These are phyloP conservation scores for Anthracocystis setariae DNA, from an alignment of 1,284 basidiomycete species.

Conservation along the genomic window DNA sequence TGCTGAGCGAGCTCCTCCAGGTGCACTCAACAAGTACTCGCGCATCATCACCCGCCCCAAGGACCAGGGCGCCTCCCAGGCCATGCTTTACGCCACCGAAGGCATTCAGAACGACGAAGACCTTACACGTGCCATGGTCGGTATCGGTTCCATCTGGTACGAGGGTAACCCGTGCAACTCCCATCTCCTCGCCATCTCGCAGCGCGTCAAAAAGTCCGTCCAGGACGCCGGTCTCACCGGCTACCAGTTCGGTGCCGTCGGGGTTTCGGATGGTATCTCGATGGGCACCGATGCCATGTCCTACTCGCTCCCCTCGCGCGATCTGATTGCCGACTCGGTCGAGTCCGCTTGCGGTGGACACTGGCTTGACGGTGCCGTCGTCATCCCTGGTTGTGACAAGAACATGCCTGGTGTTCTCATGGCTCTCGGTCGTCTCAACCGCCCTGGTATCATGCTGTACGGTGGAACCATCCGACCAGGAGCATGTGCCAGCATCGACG, in stretches of 20 bases:
- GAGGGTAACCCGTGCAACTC: conserved; percentile 67
- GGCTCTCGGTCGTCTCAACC: conserved; percentile 65
- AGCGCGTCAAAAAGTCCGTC: conserved; percentile 60
- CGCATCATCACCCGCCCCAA: conserved; percentile 65
- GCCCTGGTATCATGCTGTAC: conserved; percentile 67
- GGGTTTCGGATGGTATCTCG: conserved; percentile 66
- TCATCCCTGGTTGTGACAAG: conserved; percentile 67
- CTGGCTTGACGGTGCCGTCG: conserved; percentile 66
- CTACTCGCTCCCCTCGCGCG: conserved; percentile 65
- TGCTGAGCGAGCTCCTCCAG: conserved; percentile 51
- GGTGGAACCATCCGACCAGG: conserved; percentile 67
- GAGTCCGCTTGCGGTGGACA: conserved; percentile 65
- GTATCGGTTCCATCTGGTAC: conserved; percentile 66
- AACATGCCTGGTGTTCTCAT: conserved; percentile 68
- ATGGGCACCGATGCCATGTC: conserved; percentile 67
- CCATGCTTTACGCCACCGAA: conserved; percentile 67
- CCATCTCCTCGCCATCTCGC: conserved; percentile 64
- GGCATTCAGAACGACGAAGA: conserved; percentile 64
- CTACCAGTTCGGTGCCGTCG: conserved; percentile 67
- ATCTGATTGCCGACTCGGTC: conserved; percentile 66
- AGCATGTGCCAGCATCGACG: conserved; percentile 49
- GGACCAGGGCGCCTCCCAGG: conserved; percentile 67
- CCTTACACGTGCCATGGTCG: conserved; percentile 65
- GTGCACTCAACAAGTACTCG: conserved; percentile 62
- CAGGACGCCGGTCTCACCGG: conserved; percentile 64